Percentiles rank a stretch among this genome's conserved stretches.
Conservation (phyloP, 345 rosid genomes). For the Murraya paniculata region DNA sequence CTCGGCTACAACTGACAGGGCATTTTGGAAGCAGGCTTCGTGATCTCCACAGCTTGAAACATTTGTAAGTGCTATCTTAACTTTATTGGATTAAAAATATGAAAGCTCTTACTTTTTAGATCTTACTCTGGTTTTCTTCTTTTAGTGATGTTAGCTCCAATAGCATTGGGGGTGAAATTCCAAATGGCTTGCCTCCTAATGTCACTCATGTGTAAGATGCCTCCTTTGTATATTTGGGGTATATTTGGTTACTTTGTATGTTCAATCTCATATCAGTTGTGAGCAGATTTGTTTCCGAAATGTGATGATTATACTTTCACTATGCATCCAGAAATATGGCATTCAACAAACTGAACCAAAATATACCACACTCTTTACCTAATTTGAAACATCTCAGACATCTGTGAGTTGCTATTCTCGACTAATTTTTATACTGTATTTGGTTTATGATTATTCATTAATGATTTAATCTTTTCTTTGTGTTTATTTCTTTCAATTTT, state of each 20-base stretch:
- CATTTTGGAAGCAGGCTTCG: constrained; percentile 66
- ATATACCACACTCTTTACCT: constrained; percentile 66
- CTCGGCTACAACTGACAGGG: constrained; percentile 62
- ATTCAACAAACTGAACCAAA: constrained; percentile 57
- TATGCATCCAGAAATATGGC: constrained; percentile 65
- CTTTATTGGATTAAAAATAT: not conserved
- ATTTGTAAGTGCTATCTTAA: constrained; percentile 47
- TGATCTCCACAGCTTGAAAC: constrained; percentile 61
- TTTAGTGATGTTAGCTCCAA: constrained; percentile 81
- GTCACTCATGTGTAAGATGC: constrained; percentile 69
- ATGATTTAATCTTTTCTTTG: not conserved
- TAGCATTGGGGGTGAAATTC: constrained; percentile 65
- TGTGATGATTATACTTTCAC: not conserved
- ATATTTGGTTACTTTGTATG: not conserved
- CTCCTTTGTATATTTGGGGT: constrained; percentile 3
- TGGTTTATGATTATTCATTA: constrained; percentile 3
- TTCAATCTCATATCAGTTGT: not conserved
- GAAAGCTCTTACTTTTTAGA: not conserved
- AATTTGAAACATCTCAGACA: constrained; percentile 52
- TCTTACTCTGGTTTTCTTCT: constrained; percentile 19
- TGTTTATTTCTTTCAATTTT: not conserved
- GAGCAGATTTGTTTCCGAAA: not conserved
- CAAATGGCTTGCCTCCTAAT: constrained; percentile 70
- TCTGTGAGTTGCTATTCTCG: constrained; percentile 49
- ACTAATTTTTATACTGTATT: constrained; percentile 3